phyloP scores from a whole-genome alignment of 1,284 basidiomycete species.

The Pulchroboletus neoregius region DNA sequence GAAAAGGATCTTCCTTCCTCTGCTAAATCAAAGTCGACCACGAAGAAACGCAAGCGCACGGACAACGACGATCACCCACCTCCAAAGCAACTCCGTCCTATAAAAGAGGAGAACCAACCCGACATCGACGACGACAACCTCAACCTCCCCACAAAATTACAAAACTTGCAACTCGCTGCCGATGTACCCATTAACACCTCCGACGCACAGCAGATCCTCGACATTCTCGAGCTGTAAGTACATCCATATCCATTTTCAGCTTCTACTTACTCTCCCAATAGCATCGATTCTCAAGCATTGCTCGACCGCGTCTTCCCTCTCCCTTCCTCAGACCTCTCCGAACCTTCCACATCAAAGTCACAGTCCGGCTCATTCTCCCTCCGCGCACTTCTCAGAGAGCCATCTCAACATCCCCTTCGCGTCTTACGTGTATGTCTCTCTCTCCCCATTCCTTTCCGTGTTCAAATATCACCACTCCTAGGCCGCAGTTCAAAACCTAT shows the following conservation, averaged over 20 bases:
- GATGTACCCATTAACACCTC: constrained; percentile 46
- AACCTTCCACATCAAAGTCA: constrained; percentile 35
- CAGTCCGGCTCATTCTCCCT: constrained; percentile 49
- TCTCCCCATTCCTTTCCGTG: constrained; percentile 12
- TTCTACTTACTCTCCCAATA: constrained; percentile 28
- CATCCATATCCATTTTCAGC: neutral
- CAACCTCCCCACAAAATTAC: constrained; percentile 15
- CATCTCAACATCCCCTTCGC: constrained; percentile 49
- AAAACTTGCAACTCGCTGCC: constrained; percentile 37
- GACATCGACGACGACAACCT: constrained; percentile 35
- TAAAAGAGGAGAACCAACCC: constrained; percentile 34
- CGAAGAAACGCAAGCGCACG: constrained; percentile 65
- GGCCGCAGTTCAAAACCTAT: constrained; percentile 62
- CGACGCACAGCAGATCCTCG: constrained; percentile 62
- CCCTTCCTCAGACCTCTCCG: constrained; percentile 35
- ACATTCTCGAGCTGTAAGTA: constrained; percentile 70
- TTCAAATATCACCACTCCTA: constrained; percentile 23
- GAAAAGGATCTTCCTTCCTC: constrained; percentile 31
- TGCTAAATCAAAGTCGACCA: constrained; percentile 31
- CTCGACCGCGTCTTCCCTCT: constrained; percentile 76
- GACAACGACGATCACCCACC: constrained; percentile 45
- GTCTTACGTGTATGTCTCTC: constrained; percentile 45
- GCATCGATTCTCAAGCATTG: constrained; percentile 67
- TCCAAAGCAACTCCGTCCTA: constrained; percentile 43
- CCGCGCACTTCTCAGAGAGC: constrained; percentile 55